Evolutionary conservation across 1,284 basidiomycete genomes (phyloP), one percentile per base, ranked within the genome.

Genomic region (Ustilago shanxiensis): DNA sequence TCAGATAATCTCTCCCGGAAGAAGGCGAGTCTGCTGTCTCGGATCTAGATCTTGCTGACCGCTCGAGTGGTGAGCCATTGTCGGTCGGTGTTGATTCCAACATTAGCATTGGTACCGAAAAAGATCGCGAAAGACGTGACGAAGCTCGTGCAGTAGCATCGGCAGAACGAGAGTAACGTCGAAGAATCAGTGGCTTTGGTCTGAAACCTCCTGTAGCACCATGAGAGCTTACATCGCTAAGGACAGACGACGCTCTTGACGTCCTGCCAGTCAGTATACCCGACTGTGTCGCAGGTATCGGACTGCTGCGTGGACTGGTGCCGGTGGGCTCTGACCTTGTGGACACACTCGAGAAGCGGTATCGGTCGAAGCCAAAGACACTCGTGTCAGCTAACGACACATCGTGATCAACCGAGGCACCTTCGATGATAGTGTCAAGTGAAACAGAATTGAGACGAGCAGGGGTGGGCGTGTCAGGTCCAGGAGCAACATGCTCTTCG

Each of bases 391-490:
- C 61, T 10, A 60, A 18, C 0, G 61, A 60, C 1, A 47, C 35
- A 31, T 60, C 47, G 8, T 63, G 61, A 16, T 56, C 66, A 5
- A 59, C 4, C 5, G 66, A 55, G 8, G 56, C 52, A 6, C 45
- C 51, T 39, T 69, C 67, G 16, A 56, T 20, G 22, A 69, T 69
- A 1, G 67, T 53, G 8, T 64, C 59, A 4, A 69, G 57, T 1
- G 47, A 45, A 14, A 37, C 45, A 2, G 67, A 69, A 2, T n/a
- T 51, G 2, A 61, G 61, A 29, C 61, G 29, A 2, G 54, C 33
- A 0, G 67, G 56, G 31, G 10, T 10, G 7, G 47, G 18, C 4
- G 31, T 28, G 10, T 39, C n/a, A n/a, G n/a, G 18, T 5, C 47
- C 8, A 2, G 3, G 9, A 18, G 29, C 61, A 8, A 24, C 39